phyloP scores from a whole-genome alignment of 495 filamentous ascomycete genomes.

The Haplographium delicatum region DNA sequence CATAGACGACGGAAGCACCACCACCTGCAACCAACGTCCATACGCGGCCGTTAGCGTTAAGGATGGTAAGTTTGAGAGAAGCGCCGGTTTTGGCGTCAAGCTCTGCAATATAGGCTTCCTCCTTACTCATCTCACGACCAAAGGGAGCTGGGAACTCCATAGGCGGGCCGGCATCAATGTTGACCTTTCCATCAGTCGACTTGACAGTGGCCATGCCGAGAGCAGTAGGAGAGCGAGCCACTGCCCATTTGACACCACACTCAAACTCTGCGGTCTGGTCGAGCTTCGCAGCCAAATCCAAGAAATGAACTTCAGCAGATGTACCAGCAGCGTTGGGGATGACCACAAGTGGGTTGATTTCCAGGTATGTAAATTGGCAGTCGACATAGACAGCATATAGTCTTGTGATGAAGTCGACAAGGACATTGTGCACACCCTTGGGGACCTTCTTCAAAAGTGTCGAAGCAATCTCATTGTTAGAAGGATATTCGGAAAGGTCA shows the following conservation, averaged over 20 bases:
- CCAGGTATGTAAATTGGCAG: slow-evolving; percentile 99
- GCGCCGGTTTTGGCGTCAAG: slow-evolving; percentile 99
- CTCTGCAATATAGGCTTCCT: slow-evolving; percentile 97
- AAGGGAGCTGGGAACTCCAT: slow-evolving; percentile 99
- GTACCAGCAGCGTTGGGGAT: slow-evolving; percentile 90
- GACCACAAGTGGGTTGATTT: slow-evolving; percentile 98
- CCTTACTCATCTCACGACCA: slow-evolving; percentile 95
- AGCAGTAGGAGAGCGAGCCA: slow-evolving; percentile 82
- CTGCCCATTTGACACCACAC: slow-evolving; percentile 97
- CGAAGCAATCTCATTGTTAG: slow-evolving; percentile 85
- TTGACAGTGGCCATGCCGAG: slow-evolving; percentile 67
- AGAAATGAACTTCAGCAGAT: slow-evolving; percentile 93
- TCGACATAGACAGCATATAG: slow-evolving; percentile 96
- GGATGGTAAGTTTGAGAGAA: slow-evolving; percentile 94
- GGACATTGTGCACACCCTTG: slow-evolving; percentile 91
- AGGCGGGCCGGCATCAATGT: slow-evolving; percentile 92
- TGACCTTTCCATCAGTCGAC: slow-evolving; percentile 67
- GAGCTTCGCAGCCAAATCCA: slow-evolving; percentile 96
- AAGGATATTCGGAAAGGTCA: slow-evolving; percentile 90
- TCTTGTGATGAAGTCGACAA: slow-evolving; percentile 94
- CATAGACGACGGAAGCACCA: slow-evolving; percentile 98
- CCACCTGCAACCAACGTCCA: slow-evolving; percentile 99
- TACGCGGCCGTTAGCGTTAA: slow-evolving; percentile 85
- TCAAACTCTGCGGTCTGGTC: slow-evolving; percentile 99
- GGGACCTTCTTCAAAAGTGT: slow-evolving; percentile 88